Conservation (phyloP, 2,329 filamentous ascomycete genomes). For the Ilyonectria mors-panacis region DNA sequence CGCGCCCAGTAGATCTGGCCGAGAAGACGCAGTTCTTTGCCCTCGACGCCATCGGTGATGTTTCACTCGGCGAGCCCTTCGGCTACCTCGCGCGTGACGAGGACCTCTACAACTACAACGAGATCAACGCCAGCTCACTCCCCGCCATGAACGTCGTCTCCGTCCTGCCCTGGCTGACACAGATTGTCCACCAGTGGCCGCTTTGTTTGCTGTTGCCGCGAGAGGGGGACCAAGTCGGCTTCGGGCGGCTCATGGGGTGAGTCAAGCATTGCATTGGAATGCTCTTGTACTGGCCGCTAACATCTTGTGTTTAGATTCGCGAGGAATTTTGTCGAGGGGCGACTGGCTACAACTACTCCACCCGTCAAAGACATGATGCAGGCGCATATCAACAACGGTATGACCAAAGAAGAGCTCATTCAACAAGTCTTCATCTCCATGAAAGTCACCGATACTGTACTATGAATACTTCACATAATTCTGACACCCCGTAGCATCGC, state of each 20-base stretch:
- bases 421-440: slow-evolving; percentile 58
- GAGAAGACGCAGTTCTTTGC: slow-evolving; percentile 67
- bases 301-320: slow-evolving; percentile 28
- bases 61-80: slow-evolving; percentile 67
- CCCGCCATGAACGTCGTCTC: slow-evolving; percentile 56
- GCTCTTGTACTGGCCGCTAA: slow-evolving; percentile 1
- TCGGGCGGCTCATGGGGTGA: slow-evolving; percentile 58
- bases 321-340: slow-evolving; percentile 40
- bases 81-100: slow-evolving; percentile 65
- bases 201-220: slow-evolving; percentile 53
- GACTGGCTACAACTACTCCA: slow-evolving; percentile 37
- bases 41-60: slow-evolving; percentile 67
- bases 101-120: slow-evolving; percentile 63
- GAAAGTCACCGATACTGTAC: slow-evolving; percentile 39
- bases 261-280: slow-evolving; percentile 19
- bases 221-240: slow-evolving; percentile 55
- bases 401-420: slow-evolving; percentile 54
- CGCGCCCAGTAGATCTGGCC: slow-evolving; percentile 62
- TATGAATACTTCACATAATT: accelerated
- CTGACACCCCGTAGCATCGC: slow-evolving; percentile 61
- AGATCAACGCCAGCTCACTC: slow-evolving; percentile 59
- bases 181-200: slow-evolving; percentile 55
- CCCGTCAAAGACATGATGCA: slow-evolving; percentile 57
- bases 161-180: slow-evolving; percentile 55
- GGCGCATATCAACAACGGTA: slow-evolving; percentile 56